Conservation (phyloP, 352 stramenopile genomes). For the Pythium oligandrum region DNA sequence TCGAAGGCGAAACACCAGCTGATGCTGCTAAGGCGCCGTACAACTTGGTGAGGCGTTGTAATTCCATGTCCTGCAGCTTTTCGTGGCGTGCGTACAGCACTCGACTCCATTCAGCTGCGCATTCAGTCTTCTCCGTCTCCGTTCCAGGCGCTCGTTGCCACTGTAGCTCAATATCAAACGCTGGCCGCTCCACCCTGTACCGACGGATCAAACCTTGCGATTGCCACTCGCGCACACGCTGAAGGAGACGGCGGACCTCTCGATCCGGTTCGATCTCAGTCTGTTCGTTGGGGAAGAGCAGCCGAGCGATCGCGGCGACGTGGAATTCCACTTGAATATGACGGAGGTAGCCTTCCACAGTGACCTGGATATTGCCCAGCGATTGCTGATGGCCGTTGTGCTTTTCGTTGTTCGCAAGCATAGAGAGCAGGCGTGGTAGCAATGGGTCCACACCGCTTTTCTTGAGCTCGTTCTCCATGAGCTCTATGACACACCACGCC, state of each 20-base stretch:
- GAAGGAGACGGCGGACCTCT: constrained; percentile 40
- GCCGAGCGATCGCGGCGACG: constrained; percentile 37
- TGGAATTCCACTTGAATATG: constrained; percentile 51
- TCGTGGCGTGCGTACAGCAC: constrained; percentile 58
- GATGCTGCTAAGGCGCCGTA: constrained; percentile 45
- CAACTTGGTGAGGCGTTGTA: constrained; percentile 48
- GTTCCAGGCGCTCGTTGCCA: constrained; percentile 11
- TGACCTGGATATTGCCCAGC: constrained; percentile 24
- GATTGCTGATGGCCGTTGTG: not conserved
- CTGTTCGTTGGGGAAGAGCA: constrained; percentile 9
- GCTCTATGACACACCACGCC: constrained; percentile 44
- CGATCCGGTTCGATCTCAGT: not conserved
- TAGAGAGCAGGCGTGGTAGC: constrained; percentile 27
- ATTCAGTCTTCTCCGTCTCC: constrained; percentile 7
- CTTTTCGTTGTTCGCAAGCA: constrained; percentile 5
- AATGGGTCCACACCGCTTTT: constrained; percentile 27
- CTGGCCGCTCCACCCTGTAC: constrained; percentile 41
- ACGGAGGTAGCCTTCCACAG: constrained; percentile 62
- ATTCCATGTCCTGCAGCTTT: constrained; percentile 49
- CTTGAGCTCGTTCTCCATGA: constrained; percentile 48
- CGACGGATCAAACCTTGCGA: constrained; percentile 50
- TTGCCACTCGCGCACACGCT: constrained; percentile 45
- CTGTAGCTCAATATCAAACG: constrained; percentile 33
- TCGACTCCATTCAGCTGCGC: constrained; percentile 28
- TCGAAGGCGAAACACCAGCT: constrained; percentile 14